Evolutionary conservation across 129 eudicot species (phyloP).

Genomic region (Scalesia atractyloides): DNA sequence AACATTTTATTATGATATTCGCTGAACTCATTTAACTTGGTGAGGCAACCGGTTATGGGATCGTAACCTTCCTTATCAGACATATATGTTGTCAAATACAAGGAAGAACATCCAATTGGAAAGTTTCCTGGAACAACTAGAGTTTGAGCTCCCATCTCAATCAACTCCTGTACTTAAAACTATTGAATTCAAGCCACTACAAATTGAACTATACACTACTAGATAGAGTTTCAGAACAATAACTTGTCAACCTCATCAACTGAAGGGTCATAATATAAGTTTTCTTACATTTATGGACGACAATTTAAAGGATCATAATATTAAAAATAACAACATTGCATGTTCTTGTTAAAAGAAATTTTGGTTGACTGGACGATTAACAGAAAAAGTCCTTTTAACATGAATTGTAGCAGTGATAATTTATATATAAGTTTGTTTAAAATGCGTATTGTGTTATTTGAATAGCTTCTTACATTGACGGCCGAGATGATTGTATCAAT

Average conservation of each 20-base stretch:
- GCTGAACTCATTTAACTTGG: slow-evolving; percentile 9
- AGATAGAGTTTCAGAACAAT: neutral
- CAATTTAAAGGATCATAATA: too few species aligned
- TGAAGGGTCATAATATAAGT: too few species aligned
- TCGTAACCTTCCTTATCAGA: slow-evolving; percentile 4
- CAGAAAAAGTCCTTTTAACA: too few species aligned
- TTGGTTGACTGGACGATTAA: too few species aligned
- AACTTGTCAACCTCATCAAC: too few species aligned
- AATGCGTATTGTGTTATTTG: neutral
- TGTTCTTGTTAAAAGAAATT: too few species aligned
- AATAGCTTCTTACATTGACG: slow-evolving; percentile 34
- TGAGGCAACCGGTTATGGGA: slow-evolving; percentile 18
- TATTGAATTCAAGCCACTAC: neutral
- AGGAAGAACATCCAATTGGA: slow-evolving; percentile 32
- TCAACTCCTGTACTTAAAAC: slow-evolving; percentile 35
- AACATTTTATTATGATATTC: slow-evolving; percentile 22
- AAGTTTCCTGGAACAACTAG: slow-evolving; percentile 27
- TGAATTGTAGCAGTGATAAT: too few species aligned
- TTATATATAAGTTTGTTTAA: too few species aligned
- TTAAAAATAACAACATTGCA: too few species aligned
- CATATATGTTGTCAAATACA: neutral
- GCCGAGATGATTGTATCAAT: slow-evolving; percentile 42
- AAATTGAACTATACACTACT: neutral
- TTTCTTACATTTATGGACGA: too few species aligned
- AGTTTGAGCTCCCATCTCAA: slow-evolving; percentile 26